These are phyloP conservation scores for Vitis rotundifolia DNA, from an alignment of 164 flowering plant species.

Conservation along the genomic window DNA sequence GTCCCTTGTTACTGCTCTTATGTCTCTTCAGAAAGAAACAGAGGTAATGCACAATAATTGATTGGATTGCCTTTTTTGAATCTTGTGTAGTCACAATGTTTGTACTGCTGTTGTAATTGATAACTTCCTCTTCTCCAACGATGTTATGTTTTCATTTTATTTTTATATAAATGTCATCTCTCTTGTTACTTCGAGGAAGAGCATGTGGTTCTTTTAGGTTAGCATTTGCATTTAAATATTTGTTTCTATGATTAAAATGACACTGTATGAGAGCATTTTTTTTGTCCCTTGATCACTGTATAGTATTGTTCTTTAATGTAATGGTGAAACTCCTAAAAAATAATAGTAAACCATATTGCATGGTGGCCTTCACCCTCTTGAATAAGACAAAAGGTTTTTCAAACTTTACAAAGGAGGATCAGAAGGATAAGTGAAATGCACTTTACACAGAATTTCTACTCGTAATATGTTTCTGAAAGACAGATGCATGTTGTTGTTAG, in stretches of 20 bases:
- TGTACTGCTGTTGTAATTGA: background rate
- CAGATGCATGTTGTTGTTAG: background rate
- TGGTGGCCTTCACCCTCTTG: background rate
- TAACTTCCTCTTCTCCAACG: background rate
- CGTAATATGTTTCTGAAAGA: background rate
- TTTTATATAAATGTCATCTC: background rate
- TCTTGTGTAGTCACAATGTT: background rate
- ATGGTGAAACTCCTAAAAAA: background rate
- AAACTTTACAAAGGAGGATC: background rate
- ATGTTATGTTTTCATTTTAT: background rate
- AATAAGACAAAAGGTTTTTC: background rate
- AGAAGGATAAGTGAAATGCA: background rate
- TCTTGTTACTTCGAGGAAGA: background rate
- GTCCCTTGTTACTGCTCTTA: slow-evolving; percentile 67
- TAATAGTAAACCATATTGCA: background rate
- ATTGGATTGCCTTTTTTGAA: background rate
- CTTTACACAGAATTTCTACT: background rate
- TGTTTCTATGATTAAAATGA: slow-evolving; percentile 1
- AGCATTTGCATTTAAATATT: background rate
- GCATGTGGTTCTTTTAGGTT: background rate
- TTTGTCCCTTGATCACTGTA: background rate
- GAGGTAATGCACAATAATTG: slow-evolving; percentile 46
- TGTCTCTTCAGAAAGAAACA: slow-evolving; percentile 77
- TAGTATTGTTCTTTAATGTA: background rate
- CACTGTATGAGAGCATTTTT: background rate